These are phyloP conservation scores for Zasmidium citrigriseum DNA, from an alignment of 2,329 filamentous ascomycete species.

Conservation along the genomic window DNA sequence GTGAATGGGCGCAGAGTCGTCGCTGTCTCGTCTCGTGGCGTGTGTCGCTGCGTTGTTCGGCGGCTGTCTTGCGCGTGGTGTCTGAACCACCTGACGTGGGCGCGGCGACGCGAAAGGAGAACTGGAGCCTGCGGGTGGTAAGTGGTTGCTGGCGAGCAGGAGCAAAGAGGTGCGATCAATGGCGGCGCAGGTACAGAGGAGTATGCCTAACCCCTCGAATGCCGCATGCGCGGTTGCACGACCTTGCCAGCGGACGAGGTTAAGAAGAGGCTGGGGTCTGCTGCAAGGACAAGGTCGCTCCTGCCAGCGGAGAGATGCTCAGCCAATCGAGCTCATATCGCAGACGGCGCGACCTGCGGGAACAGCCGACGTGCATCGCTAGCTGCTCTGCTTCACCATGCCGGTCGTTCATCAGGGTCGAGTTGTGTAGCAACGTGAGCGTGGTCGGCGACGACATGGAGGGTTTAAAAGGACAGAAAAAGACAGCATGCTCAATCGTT, in stretches of 20 bases:
- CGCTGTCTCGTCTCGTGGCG: not conserved
- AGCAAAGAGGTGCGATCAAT: not conserved
- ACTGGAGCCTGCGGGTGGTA: conserved; percentile 6
- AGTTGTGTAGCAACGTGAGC: not conserved
- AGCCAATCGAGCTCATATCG: not conserved
- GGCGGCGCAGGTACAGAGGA: conserved; percentile 5
- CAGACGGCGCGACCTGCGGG: too few relatives aligned
- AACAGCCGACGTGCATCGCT: not conserved
- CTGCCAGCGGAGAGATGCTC: not conserved
- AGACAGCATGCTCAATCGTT: not conserved
- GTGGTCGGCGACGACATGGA: not conserved
- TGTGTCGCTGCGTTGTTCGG: not conserved
- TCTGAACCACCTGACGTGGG: conserved; percentile 1
- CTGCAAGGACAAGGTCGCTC: not conserved
- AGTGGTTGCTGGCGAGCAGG: too few relatives aligned
- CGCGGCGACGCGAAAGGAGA: not conserved
- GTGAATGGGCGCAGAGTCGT: not conserved
- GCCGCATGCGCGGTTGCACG: conserved; percentile 1
- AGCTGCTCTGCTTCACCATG: not conserved
- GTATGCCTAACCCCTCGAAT: not conserved
- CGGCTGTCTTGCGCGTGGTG: conserved; percentile 2
- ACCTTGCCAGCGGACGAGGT: not conserved
- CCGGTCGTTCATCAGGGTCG: not conserved
- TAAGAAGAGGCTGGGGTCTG: conserved; percentile 1
- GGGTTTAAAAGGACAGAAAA: not conserved